Evolutionary conservation across 2,329 filamentous ascomycete genomes (phyloP).

Genomic region (Xylariaceae sp.): DNA sequence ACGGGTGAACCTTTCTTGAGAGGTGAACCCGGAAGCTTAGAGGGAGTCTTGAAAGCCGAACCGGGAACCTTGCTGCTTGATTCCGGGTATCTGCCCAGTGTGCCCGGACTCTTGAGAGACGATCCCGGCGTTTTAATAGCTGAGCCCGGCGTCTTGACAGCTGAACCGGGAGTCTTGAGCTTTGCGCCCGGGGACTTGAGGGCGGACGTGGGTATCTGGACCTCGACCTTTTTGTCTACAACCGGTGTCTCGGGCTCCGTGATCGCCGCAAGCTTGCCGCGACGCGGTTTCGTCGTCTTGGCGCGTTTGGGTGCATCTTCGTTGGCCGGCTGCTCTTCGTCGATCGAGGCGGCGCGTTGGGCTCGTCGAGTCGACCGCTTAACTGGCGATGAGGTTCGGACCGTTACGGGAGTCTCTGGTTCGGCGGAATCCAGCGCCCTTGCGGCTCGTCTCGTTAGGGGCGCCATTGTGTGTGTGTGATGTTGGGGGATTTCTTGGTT

Average conservation of each 20-base stretch:
- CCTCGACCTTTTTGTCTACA: constrained; percentile 20
- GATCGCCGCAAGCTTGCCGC: constrained; percentile 25
- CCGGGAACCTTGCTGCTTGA: constrained; percentile 11
- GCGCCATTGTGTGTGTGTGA: constrained; percentile 20
- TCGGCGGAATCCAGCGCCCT: constrained; percentile 10
- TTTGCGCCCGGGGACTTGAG: constrained; percentile 13
- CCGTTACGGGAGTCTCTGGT: neutral
- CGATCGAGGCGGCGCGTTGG: constrained; percentile 20
- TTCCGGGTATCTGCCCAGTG: no score
- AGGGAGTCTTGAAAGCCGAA: no score
- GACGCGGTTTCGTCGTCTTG: constrained; percentile 16
- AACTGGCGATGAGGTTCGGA: constrained; percentile 9
- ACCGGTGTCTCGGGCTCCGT: constrained; percentile 18
- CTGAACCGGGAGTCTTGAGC: constrained; percentile 11
- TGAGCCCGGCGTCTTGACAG: neutral
- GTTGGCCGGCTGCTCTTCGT: constrained; percentile 5
- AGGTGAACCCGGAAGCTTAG: neutral
- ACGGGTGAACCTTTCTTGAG: constrained; percentile 1
- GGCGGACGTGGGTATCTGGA: constrained; percentile 24
- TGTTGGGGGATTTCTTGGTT: neutral
- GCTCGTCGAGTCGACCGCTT: constrained; percentile 17
- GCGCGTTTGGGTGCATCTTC: neutral
- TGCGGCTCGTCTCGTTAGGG: constrained; percentile 26
- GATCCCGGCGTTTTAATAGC: no score
- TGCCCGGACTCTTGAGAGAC: no score